phyloP scores from a whole-genome alignment of 305 asterid species.

The Fraxinus sp. region DNA sequence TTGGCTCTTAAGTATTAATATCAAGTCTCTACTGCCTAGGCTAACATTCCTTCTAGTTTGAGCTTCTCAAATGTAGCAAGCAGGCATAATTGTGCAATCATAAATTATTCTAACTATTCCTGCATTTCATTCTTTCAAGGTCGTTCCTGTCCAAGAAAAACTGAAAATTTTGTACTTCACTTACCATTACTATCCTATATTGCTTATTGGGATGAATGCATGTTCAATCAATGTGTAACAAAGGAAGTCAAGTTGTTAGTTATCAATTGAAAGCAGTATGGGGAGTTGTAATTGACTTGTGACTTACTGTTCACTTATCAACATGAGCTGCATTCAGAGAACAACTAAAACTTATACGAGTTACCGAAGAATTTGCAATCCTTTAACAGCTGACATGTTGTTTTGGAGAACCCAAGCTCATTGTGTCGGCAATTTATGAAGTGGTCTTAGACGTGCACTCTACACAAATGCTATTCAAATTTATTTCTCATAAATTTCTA shows the following conservation, averaged over 20 bases:
- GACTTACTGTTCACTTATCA: not conserved
- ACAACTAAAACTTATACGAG: not conserved
- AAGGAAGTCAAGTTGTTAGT: slow-evolving; percentile 9
- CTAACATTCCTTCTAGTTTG: slow-evolving; percentile 9
- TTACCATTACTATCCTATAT: slow-evolving; percentile 16
- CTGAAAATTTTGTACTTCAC: not conserved
- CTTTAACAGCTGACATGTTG: slow-evolving; percentile 2
- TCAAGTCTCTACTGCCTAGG: not conserved
- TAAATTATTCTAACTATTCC: not conserved
- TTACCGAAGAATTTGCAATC: slow-evolving; percentile 7
- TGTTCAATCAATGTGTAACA: not conserved
- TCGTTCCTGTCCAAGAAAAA: not conserved
- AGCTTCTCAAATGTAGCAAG: slow-evolving; percentile 19
- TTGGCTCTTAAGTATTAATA: not conserved
- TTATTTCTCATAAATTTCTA: not conserved
- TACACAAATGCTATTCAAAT: slow-evolving; percentile 7
- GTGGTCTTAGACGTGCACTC: slow-evolving; percentile 6
- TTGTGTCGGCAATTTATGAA: slow-evolving; percentile 15
- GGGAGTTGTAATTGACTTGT: not conserved
- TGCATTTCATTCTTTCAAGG: not conserved
- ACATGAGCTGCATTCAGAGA: not conserved
- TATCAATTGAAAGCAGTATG: not conserved
- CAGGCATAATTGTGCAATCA: slow-evolving; percentile 23
- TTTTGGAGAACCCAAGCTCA: slow-evolving; percentile 16
- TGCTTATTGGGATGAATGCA: slow-evolving; percentile 8